Conservation (phyloP, 2,329 filamentous ascomycete genomes). For the Monosporascus sp. region DNA sequence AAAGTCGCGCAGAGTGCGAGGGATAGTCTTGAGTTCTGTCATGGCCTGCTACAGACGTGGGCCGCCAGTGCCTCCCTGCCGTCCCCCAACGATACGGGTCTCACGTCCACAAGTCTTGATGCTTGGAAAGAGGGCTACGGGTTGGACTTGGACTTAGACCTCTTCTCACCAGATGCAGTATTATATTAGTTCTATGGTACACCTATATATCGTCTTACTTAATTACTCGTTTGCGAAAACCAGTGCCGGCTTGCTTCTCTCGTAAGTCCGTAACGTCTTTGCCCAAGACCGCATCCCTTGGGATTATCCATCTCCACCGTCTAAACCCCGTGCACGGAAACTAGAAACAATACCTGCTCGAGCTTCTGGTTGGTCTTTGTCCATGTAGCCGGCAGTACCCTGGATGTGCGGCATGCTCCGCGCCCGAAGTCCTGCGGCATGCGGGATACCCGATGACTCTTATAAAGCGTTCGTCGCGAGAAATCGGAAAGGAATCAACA, state of each 20-base stretch:
- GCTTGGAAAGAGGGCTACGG: slow-evolving; percentile 14
- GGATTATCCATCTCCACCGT: too few relatives aligned
- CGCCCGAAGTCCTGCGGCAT: too few relatives aligned
- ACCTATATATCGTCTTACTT: too few relatives aligned
- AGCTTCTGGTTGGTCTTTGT: too few relatives aligned
- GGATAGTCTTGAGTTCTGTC: slow-evolving; percentile 28
- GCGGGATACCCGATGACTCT: neutral
- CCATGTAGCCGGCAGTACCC: too few relatives aligned
- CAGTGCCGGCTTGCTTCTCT: too few relatives aligned
- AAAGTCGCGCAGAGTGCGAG: slow-evolving; percentile 27
- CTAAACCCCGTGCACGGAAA: too few relatives aligned
- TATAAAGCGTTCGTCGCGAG: neutral
- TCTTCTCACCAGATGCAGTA: slow-evolving; percentile 17
- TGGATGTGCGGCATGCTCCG: too few relatives aligned
- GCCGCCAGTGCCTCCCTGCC: slow-evolving; percentile 8
- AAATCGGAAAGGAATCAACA: neutral
- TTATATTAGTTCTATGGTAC: slow-evolving; percentile 6
- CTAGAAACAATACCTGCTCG: too few relatives aligned
- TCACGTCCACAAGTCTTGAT: slow-evolving; percentile 14
- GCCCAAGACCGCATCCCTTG: too few relatives aligned
- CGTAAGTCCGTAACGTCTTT: too few relatives aligned
- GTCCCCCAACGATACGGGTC: slow-evolving; percentile 8
- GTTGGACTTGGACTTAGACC: slow-evolving; percentile 21
- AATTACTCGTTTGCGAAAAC: too few relatives aligned
- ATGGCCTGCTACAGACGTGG: slow-evolving; percentile 20